A percentile compares a stretch with the other conserved stretches of the same genome.
These are phyloP conservation scores for Madurella mycetomatis DNA, from an alignment of 2,329 filamentous ascomycete species.

Conservation along the genomic window DNA sequence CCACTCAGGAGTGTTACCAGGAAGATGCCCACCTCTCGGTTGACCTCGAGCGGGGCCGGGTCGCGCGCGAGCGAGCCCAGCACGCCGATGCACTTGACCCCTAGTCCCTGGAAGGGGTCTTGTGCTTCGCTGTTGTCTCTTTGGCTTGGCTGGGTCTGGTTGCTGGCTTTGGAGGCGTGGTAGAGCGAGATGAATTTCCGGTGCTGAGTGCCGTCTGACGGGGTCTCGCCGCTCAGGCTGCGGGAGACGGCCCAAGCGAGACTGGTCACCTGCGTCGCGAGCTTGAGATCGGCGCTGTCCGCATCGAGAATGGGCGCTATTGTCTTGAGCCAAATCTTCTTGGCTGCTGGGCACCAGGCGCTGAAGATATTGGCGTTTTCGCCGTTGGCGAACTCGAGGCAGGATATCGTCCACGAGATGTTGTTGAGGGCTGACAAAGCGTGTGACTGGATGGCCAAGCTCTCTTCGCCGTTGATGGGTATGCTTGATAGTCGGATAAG, in stretches of 20 bases:
- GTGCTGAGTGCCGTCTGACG: constrained; percentile 51
- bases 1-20: constrained; percentile 51
- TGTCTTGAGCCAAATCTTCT: constrained; percentile 53
- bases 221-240: constrained; percentile 46
- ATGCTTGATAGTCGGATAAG: constrained; percentile 45
- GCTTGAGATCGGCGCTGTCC: constrained; percentile 57
- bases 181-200: constrained; percentile 62
- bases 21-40: constrained; percentile 61
- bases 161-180: constrained; percentile 47
- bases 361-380: constrained; percentile 48
- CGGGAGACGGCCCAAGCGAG: constrained; percentile 63
- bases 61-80: constrained; percentile 58
- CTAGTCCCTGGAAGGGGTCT: constrained; percentile 58
- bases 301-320: constrained; percentile 54
- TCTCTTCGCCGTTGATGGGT: constrained; percentile 38
- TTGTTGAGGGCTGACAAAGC: constrained; percentile 62
- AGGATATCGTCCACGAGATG: constrained; percentile 62
- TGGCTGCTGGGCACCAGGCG: constrained; percentile 51
- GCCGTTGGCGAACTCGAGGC: constrained; percentile 54
- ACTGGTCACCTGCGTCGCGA: constrained; percentile 60
- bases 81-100: constrained; percentile 63
- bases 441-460: constrained; percentile 45
- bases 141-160: constrained; percentile 28
- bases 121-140: constrained; percentile 29
- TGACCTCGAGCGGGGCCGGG: constrained; percentile 49